Conservation (phyloP, 345 rosid species). For the thale cress (Arabidopsis thaliana) region TAIR10.1 NC_003070.9:7614501-7615000, state of each 20-base stretch:
- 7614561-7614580: constrained; percentile 82
- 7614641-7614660: constrained; percentile 51
- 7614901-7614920: constrained; percentile 86
- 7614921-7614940: constrained; percentile 93
- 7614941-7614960: constrained; percentile 69
- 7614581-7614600: constrained; percentile 81
- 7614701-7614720: constrained; percentile 77
- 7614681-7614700: constrained; percentile 94
- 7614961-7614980: constrained; percentile 77
- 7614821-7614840: constrained; percentile 79
- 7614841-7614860: constrained; percentile 80
- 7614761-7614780: constrained; percentile 73
- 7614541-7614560: constrained; percentile 85
- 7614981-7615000: constrained; percentile 79
- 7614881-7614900: constrained; percentile 80
- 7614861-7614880: constrained; percentile 69
- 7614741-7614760: constrained; percentile 78
- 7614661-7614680: constrained; percentile 81
- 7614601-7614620: constrained; percentile 79
- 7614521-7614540: constrained; percentile 74
- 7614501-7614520: constrained; percentile 50
- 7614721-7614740: constrained; percentile 78
- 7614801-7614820: constrained; percentile 71
- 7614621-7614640: constrained; percentile 83
- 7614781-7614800: constrained; percentile 76